Base-by-base conservation (phyloP, 208 protist genomes). In the Leishmania gerbilli region DNA sequence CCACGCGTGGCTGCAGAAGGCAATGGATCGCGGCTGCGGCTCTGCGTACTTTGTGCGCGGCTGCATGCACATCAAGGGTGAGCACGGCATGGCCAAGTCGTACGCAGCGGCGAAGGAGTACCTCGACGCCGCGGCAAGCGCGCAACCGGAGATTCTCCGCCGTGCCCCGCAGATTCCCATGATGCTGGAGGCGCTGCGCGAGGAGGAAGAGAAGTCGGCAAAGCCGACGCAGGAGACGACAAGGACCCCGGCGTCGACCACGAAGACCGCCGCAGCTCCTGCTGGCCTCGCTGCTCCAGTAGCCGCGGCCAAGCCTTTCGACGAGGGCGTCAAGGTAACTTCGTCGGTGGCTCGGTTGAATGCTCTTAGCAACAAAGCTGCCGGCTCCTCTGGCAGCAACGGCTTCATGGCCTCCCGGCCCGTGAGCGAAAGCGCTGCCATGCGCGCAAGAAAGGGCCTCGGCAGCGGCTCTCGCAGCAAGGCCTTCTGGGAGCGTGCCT, bases 1-100 rank as follows among this genome's bases (percentile, higher is more conserved):
- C 83, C 90, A 96, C 69, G 83, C 88, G n/a, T 98, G 95, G 95
- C 80, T 98, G 71, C 76, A 95, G 65, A 88, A 94, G 86, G 95
- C 93, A 42, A 87, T 92, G 76, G 92, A 95, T 82, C 95, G 95
- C 58, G 95, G 95, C 71, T 93, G 92, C 79, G 95, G 93, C 69
- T 92, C 93, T 11, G 95, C 95, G 21, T 93, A 94, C 85, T 96
- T 98, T 88, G 91, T 98, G 58, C 89, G 92, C 71, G 93, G 90
- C 19, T 97, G 90, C 84, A 95, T 94, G 90, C 86, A 95, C 82
- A 86, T 98, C 55, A 92, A 93, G 74, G 95, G 95, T 47, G 93
- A 98, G 79, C 90, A 98, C 76, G 95, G 93, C 49, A 79, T 89
- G 71, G 62, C 76, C 42, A 94, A 92, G 81, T 96, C 92, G 5